Evolutionary conservation across 202 grass and related monocot species (phyloP).

Genomic region (Cymbopogon flexuosus): DNA sequence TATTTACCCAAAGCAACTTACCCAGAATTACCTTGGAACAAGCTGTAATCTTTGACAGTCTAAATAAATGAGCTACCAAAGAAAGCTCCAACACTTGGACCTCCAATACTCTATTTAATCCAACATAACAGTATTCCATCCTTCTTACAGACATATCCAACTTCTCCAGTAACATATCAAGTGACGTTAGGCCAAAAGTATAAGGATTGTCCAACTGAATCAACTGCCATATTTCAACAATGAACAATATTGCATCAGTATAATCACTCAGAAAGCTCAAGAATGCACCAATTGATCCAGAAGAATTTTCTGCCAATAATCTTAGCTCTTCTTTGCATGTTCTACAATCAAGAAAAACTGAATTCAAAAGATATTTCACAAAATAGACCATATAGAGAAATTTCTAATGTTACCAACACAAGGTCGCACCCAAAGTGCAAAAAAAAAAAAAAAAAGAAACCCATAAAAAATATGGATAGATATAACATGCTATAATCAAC

Average conservation of each 20-base stretch:
- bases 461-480: not conserved
- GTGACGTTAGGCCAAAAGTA: conserved; percentile 38
- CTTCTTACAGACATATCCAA: conserved; percentile 57
- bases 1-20: conserved; percentile 47
- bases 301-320: conserved; percentile 50
- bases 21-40: conserved; percentile 40
- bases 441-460: too few relatives aligned
- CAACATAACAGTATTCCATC: conserved; percentile 56
- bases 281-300: conserved; percentile 41
- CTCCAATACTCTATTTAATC: conserved; percentile 58
- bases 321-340: conserved; percentile 61
- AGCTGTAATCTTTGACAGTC: conserved; percentile 35
- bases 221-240: conserved; percentile 51
- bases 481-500: not conserved
- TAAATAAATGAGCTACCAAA: conserved; percentile 57
- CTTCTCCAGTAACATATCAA: conserved; percentile 57
- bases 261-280: conserved; percentile 63
- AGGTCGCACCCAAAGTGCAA: not conserved
- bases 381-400: not conserved
- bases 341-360: conserved; percentile 46
- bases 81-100: conserved; percentile 61
- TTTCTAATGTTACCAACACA: not conserved
- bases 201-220: conserved; percentile 37
- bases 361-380: conserved; percentile 4
- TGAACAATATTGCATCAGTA: conserved; percentile 53